These are phyloP conservation scores for Aschersonia sp. DNA, from an alignment of 2,329 filamentous ascomycete genomes.

Conservation along the genomic window DNA sequence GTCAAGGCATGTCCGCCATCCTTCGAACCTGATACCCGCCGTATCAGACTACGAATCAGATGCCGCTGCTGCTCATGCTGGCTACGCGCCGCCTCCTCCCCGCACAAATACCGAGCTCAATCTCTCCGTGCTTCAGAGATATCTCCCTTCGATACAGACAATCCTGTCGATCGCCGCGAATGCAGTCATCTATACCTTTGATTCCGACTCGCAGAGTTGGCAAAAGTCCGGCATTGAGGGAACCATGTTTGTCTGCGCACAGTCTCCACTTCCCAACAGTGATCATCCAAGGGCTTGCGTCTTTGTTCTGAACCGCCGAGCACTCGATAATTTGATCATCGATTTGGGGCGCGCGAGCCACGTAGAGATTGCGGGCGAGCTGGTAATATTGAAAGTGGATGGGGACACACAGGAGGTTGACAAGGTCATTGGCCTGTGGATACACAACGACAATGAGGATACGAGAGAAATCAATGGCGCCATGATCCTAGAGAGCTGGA, in stretches of 20 bases:
- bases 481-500: constrained; percentile 29
- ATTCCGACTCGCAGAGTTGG: constrained; percentile 51
- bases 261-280: constrained; percentile 25
- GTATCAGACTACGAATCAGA: constrained; percentile 55
- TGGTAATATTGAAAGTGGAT: constrained; percentile 33
- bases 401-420: constrained; percentile 18
- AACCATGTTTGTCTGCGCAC: constrained; percentile 73
- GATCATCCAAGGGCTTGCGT: constrained; percentile 36
- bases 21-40: constrained; percentile 23
- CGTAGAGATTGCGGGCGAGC: constrained; percentile 46
- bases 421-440: constrained; percentile 38
- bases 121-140: constrained; percentile 66
- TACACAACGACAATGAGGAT: constrained; percentile 33
- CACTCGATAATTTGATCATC: constrained; percentile 55
- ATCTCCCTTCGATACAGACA: constrained; percentile 57
- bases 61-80: constrained; percentile 27
- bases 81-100: constrained; percentile 30
- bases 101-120: constrained; percentile 80
- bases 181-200: constrained; percentile 74
- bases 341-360: constrained; percentile 46
- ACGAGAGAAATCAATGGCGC: constrained; percentile 26
- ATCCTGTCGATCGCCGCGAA: constrained; percentile 76
- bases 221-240: constrained; percentile 79
- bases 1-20: constrained; percentile 22
- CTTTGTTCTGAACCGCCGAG: constrained; percentile 60